phyloP scores from a whole-genome alignment of 768 basidiomycete species.

The Mycena rosella region DNA sequence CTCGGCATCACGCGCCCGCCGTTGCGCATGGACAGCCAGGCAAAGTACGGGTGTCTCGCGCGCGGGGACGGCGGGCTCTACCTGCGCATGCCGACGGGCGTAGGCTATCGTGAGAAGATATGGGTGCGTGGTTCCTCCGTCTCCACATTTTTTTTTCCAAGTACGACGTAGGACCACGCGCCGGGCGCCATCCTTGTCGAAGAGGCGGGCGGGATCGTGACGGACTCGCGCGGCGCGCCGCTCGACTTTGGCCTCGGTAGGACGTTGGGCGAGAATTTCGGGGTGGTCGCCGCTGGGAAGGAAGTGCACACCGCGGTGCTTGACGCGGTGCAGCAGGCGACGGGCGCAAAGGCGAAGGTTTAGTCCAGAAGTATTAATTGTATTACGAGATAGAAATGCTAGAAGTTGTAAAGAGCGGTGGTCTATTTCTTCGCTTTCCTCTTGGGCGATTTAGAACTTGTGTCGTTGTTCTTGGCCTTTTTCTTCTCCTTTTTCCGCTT shows the following conservation, averaged over 20 bases:
- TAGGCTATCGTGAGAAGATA: conserved; percentile 93
- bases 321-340: conserved; percentile 77
- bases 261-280: conserved; percentile 88
- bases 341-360: conserved; percentile 45
- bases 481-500: conserved; percentile 33
- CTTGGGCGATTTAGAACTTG: conserved; percentile 23
- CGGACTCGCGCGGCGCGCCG: conserved; percentile 81
- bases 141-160: not conserved
- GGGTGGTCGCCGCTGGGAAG: conserved; percentile 86
- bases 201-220: conserved; percentile 92
- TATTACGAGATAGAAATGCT: not conserved
- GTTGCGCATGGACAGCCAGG: conserved; percentile 94
- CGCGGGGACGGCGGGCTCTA: conserved; percentile 90
- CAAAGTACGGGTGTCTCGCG: conserved; percentile 91
- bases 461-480: conserved; percentile 12
- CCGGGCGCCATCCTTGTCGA: conserved; percentile 86
- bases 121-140: conserved; percentile 73
- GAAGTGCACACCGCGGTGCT: conserved; percentile 78
- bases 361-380: not conserved
- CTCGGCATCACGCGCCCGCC: conserved; percentile 76
- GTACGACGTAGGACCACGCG: conserved; percentile 81
- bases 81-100: conserved; percentile 81
- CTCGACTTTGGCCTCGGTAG: conserved; percentile 91
- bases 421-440: conserved; percentile 33
- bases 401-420: not conserved